A percentile compares a stretch with the other conserved stretches of the same genome.
Conservation (phyloP, 495 filamentous ascomycete genomes). For the Sabuloglossum arenarium region DNA sequence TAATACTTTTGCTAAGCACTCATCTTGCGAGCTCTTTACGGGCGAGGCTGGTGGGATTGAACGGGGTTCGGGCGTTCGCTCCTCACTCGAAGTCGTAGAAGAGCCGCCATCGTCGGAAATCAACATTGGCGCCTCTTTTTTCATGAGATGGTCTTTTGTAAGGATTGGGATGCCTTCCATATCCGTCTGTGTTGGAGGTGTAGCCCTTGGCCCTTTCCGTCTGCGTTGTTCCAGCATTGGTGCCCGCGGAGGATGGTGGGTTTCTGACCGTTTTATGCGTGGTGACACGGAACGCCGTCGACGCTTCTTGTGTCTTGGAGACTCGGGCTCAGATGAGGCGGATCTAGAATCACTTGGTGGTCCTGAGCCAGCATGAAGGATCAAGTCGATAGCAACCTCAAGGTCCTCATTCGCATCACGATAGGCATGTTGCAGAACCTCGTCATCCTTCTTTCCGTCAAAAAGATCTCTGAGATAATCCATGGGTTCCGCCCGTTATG, state of each 20-base stretch:
- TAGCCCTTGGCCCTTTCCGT: background rate
- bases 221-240: background rate
- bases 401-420: background rate
- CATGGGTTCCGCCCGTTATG: background rate
- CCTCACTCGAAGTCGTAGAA: background rate
- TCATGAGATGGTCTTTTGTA: too few species aligned
- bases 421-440: background rate
- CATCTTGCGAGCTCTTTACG: conserved; percentile 7
- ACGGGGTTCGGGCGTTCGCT: background rate
- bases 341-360: background rate
- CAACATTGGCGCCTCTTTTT: background rate
- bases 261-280: background rate
- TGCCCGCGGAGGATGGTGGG: background rate
- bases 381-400: background rate
- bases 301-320: background rate
- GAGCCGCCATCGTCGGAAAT: background rate
- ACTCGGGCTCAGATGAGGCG: background rate
- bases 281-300: background rate
- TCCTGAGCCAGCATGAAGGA: background rate
- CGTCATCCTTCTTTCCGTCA: background rate
- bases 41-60: background rate
- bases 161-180: too few species aligned
- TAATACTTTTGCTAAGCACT: conserved; percentile 22
- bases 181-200: background rate
- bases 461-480: background rate